Percentiles rank a stretch among this genome's conserved stretches.
Evolutionary conservation across 352 stramenopile genomes (phyloP).

Genomic region (Blastocystis sp.): DNA sequence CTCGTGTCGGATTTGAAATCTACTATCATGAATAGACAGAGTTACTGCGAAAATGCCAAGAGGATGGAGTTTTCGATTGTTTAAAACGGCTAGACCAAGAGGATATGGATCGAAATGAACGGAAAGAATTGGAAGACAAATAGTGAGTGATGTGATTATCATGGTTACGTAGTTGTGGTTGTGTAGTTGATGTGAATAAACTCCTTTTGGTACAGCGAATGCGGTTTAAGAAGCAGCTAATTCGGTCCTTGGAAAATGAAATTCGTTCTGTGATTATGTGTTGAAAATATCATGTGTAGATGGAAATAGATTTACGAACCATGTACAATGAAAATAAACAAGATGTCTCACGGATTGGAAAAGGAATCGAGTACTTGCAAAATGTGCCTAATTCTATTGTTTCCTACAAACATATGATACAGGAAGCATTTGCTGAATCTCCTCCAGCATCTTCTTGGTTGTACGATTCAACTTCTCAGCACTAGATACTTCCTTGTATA

Average conservation of each 20-base stretch:
- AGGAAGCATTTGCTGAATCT: slow-evolving; percentile 6
- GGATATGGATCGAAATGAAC: background rate
- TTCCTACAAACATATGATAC: background rate
- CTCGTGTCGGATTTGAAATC: background rate
- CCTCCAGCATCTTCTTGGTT: slow-evolving; percentile 20
- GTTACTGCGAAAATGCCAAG: background rate
- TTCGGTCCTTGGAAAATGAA: slow-evolving; percentile 3
- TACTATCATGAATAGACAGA: background rate
- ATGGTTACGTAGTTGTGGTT: background rate
- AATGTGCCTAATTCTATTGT: slow-evolving; percentile 30
- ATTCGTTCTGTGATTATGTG: background rate
- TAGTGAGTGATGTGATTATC: background rate
- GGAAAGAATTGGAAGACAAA: slow-evolving; percentile 14
- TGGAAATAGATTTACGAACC: background rate
- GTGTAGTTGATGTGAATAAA: slow-evolving; percentile 44
- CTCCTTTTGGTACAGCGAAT: slow-evolving; percentile 33
- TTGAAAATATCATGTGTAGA: background rate
- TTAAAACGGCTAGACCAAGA: background rate
- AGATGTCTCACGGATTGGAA: slow-evolving; percentile 1
- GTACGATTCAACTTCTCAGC: slow-evolving; percentile 34
- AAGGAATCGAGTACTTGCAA: slow-evolving; percentile 24
- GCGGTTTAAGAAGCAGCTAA: slow-evolving; percentile 41
- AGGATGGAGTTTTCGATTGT: slow-evolving; percentile 41
- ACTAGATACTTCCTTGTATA: background rate
- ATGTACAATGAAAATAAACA: slow-evolving; percentile 33